Percentiles rank a stretch among this genome's conserved stretches.
phyloP scores from a whole-genome alignment of 2,329 filamentous ascomycete species.

The Fusarium hostae region DNA sequence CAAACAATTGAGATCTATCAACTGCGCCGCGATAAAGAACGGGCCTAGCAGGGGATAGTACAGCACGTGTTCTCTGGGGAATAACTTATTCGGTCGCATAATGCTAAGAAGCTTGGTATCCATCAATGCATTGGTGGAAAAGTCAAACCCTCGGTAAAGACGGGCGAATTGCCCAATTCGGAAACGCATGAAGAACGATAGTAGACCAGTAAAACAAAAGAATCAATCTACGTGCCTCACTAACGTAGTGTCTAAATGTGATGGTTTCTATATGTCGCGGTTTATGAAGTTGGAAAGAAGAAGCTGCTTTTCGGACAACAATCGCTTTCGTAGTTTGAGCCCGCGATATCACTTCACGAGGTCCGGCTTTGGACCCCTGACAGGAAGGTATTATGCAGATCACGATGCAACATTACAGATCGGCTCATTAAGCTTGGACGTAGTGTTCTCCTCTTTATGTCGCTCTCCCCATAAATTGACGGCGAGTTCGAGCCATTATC shows the following conservation, averaged over 20 bases:
- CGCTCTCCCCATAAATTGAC: neutral
- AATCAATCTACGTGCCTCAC: slow-evolving; percentile 1
- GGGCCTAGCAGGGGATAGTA: neutral
- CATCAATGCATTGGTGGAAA: slow-evolving; percentile 20
- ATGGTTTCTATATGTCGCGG: neutral
- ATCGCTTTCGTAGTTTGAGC: neutral
- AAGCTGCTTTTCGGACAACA: slow-evolving; percentile 6
- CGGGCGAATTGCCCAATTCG: slow-evolving; percentile 13
- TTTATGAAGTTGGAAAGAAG: neutral
- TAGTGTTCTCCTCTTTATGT: neutral
- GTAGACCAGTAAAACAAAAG: slow-evolving; percentile 4
- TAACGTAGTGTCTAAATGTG: neutral
- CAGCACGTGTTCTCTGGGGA: slow-evolving; percentile 15
- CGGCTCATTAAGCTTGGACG: neutral
- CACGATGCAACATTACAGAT: slow-evolving; percentile 8
- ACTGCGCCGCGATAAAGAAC: neutral
- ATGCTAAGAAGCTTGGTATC: neutral
- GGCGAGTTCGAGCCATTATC: neutral
- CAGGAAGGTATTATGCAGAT: slow-evolving; percentile 19
- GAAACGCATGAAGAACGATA: neutral
- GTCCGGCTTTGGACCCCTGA: slow-evolving; percentile 7
- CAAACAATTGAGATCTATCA: neutral
- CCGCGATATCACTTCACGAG: neutral
- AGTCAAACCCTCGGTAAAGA: slow-evolving; percentile 9
- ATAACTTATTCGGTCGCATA: slow-evolving; percentile 21